These are phyloP conservation scores for Ophiosphaerella herpotricha DNA, from an alignment of 2,329 filamentous ascomycete species.

Conservation along the genomic window DNA sequence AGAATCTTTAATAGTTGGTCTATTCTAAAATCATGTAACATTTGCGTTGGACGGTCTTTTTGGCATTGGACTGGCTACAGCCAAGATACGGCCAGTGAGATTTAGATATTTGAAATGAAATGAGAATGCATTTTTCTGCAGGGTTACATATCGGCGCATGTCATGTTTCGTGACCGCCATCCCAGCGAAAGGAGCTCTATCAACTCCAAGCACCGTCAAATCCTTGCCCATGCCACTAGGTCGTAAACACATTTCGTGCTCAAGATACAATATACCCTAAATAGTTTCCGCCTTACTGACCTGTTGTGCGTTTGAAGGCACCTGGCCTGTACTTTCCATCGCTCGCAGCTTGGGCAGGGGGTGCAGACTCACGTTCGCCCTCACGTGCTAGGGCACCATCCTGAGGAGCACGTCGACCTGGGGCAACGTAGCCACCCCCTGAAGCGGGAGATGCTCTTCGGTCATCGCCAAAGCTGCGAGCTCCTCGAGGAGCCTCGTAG, in stretches of 20 bases:
- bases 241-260: neutral
- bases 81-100: neutral
- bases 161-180: conserved; percentile 1
- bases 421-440: conserved; percentile 36
- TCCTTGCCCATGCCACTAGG: neutral
- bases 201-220: conserved; percentile 1
- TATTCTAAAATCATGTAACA: too few relatives aligned
- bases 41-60: too few relatives aligned
- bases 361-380: conserved; percentile 31
- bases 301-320: conserved; percentile 34
- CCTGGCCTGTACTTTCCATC: conserved; percentile 50
- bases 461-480: conserved; percentile 35
- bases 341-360: conserved; percentile 28
- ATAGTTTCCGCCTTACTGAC: conserved; percentile 8
- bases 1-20: too few relatives aligned
- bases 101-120: neutral
- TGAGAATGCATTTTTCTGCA: neutral
- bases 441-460: conserved; percentile 39
- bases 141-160: neutral
- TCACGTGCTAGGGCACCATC: conserved; percentile 27
- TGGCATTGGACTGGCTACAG: too few relatives aligned
- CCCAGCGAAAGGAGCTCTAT: conserved; percentile 1
- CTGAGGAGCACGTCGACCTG: conserved; percentile 27
- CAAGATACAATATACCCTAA: conserved; percentile 8
- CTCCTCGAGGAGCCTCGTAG: conserved; percentile 36